phyloP scores from a whole-genome alignment of 768 basidiomycete species.

The Naganishia randhawae region DNA sequence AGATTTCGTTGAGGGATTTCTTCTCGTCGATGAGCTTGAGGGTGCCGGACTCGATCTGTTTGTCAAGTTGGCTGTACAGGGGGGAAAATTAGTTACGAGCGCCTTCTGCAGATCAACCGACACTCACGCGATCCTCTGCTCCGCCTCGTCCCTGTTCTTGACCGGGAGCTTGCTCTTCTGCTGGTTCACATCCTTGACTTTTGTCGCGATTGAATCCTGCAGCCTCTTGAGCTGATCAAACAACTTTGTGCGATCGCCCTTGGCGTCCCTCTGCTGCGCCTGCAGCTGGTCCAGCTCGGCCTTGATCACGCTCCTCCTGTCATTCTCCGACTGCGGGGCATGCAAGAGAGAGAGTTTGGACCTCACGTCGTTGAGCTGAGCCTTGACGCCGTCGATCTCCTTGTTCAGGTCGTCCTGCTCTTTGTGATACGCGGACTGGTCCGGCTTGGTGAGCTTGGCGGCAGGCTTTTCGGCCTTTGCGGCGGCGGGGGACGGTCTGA shows the following conservation, averaged over 20 bases:
- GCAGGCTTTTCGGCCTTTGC: conserved; percentile 34
- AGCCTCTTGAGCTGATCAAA: conserved; percentile 73
- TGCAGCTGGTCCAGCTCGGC: conserved; percentile 77
- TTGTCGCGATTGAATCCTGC: conserved; percentile 75
- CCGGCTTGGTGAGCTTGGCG: conserved; percentile 59
- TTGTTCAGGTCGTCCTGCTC: conserved; percentile 78
- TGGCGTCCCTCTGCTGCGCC: conserved; percentile 71
- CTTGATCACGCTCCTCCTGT: conserved; percentile 67
- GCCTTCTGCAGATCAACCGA: conserved; percentile 9
- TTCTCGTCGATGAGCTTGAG: conserved; percentile 95
- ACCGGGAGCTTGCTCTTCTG: conserved; percentile 71
- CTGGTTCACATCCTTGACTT: conserved; percentile 83
- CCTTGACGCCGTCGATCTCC: conserved; percentile 78
- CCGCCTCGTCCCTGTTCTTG: conserved; percentile 79
- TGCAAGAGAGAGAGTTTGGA: conserved; percentile 40
- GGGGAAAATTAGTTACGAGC: conserved; percentile 49
- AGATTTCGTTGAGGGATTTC: conserved; percentile 86
- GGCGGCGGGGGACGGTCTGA: conserved; percentile 32
- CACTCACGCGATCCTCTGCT: conserved; percentile 69
- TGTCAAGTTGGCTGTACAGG: conserved; percentile 63
- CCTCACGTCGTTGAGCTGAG: conserved; percentile 57
- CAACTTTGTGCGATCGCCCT: conserved; percentile 59
- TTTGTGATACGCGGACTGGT: conserved; percentile 75
- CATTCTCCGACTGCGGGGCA: conserved; percentile 55
- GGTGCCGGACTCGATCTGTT: conserved; percentile 83